These are phyloP conservation scores for Galeopsis tetrahit DNA, from an alignment of 257 asterid genomes.

Conservation along the genomic window DNA sequence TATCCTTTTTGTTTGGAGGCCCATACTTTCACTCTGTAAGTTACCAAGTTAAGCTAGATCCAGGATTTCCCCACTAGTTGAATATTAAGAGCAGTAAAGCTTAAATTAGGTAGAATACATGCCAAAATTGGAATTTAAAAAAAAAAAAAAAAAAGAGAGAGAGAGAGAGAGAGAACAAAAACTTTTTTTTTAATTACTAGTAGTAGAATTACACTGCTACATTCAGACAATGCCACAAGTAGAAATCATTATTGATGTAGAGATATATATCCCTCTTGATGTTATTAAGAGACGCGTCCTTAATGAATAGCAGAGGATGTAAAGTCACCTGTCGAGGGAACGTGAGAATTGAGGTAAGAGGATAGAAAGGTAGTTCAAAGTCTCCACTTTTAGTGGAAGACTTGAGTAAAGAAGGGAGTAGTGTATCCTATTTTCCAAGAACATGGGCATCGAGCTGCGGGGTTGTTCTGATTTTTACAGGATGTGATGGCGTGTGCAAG, in stretches of 20 bases:
- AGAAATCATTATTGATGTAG: background rate
- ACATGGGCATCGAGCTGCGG: too few species aligned
- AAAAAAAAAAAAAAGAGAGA: background rate
- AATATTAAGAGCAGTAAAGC: background rate
- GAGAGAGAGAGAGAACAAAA: background rate
- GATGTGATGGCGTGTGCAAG: too few species aligned
- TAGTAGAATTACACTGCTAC: background rate
- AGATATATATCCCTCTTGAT: too few species aligned
- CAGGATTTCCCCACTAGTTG: background rate
- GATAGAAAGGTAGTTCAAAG: too few species aligned
- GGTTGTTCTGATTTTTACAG: too few species aligned
- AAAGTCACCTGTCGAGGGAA: too few species aligned
- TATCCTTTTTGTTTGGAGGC: background rate
- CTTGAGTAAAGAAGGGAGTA: too few species aligned
- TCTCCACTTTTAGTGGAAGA: too few species aligned
- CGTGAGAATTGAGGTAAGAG: too few species aligned
- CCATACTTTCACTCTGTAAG: background rate
- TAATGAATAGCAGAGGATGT: too few species aligned
- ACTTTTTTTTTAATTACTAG: background rate
- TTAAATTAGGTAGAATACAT: background rate
- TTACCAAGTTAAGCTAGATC: slow-evolving; percentile 6
- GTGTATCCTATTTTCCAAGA: too few species aligned
- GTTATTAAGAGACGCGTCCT: too few species aligned
- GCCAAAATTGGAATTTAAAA: background rate
- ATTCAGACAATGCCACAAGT: background rate